Percentiles rank a stretch among this genome's conserved stretches.
Conservation (phyloP, 192 early-diverging fungal species). For the Rhizoclosmatium sp. region DNA sequence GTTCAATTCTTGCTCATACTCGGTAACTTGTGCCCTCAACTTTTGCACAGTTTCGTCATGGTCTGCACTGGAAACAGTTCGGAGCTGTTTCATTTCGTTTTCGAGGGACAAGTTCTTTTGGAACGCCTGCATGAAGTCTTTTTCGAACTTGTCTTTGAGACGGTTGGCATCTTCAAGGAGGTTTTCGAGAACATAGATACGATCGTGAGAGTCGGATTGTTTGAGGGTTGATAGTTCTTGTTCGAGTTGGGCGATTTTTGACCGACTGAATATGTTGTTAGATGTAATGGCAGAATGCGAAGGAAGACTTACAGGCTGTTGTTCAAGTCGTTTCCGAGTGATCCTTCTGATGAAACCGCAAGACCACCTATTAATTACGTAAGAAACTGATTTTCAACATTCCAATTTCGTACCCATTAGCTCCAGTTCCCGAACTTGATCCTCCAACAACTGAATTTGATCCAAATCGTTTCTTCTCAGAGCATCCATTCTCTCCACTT, state of each 20-base stretch:
- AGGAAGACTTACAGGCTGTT: conserved; percentile 24
- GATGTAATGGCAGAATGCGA: background rate
- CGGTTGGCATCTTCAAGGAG: conserved; percentile 68
- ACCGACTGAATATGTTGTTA: conserved; percentile 40
- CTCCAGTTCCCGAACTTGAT: conserved; percentile 83
- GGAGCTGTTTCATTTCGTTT: conserved; percentile 51
- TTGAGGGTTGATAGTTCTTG: conserved; percentile 59
- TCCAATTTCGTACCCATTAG: conserved; percentile 53
- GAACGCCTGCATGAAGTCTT: conserved; percentile 63
- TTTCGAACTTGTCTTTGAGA: conserved; percentile 66
- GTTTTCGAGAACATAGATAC: conserved; percentile 61
- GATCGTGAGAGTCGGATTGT: conserved; percentile 34
- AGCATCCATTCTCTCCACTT: conserved; percentile 68
- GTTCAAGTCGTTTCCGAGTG: conserved; percentile 22
- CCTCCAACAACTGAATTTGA: conserved; percentile 79
- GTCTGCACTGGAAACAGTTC: conserved; percentile 35
- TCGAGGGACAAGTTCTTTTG: conserved; percentile 65
- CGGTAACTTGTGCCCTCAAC: conserved; percentile 40
- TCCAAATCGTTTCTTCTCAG: conserved; percentile 77
- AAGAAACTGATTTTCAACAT: conserved; percentile 33
- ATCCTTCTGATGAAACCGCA: background rate
- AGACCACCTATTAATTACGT: conserved; percentile 26
- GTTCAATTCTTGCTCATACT: conserved; percentile 29
- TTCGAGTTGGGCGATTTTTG: conserved; percentile 68
- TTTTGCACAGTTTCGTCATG: conserved; percentile 46